Evolutionary conservation across 306 rosid genomes (phyloP).

Genomic region (Prunus persica): DNA sequence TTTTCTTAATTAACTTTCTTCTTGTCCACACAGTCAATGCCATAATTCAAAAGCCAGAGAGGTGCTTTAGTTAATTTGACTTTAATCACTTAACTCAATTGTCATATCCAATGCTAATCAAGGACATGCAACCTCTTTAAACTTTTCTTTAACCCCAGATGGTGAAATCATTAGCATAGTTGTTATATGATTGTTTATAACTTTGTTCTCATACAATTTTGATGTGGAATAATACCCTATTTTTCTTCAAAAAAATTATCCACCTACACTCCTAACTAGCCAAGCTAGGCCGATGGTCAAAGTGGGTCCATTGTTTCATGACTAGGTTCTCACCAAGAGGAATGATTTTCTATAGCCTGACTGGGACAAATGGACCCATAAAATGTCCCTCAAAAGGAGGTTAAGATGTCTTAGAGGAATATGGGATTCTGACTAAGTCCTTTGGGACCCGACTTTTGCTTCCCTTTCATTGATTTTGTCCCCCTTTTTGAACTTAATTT

Average conservation of each 20-base stretch:
- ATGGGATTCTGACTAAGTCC: conserved; percentile 12
- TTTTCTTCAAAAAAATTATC: not conserved
- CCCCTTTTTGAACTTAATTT: conserved; percentile 21
- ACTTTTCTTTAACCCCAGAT: conserved; percentile 1
- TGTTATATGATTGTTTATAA: conserved; percentile 11
- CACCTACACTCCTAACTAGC: not conserved
- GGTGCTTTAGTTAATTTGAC: conserved; percentile 26
- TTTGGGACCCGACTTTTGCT: conserved; percentile 16
- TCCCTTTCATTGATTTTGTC: conserved; percentile 21
- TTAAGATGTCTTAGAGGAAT: not conserved
- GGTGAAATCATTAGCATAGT: conserved; percentile 23
- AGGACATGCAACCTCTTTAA: not conserved
- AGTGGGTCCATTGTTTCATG: conserved; percentile 34
- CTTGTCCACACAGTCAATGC: conserved; percentile 18
- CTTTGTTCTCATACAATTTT: conserved; percentile 1
- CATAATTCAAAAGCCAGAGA: conserved; percentile 22
- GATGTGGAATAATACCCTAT: conserved; percentile 7
- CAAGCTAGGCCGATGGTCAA: conserved; percentile 37
- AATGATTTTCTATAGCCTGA: conserved; percentile 17
- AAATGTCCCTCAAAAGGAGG: conserved; percentile 25
- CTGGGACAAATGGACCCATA: conserved; percentile 19
- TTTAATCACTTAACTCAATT: conserved; percentile 16
- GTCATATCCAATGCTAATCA: conserved; percentile 15
- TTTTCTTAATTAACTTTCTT: not conserved
- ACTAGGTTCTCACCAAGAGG: conserved; percentile 19